Conservation (phyloP, 371 early-diverging fungal species). For the Globomyces sp. region DNA sequence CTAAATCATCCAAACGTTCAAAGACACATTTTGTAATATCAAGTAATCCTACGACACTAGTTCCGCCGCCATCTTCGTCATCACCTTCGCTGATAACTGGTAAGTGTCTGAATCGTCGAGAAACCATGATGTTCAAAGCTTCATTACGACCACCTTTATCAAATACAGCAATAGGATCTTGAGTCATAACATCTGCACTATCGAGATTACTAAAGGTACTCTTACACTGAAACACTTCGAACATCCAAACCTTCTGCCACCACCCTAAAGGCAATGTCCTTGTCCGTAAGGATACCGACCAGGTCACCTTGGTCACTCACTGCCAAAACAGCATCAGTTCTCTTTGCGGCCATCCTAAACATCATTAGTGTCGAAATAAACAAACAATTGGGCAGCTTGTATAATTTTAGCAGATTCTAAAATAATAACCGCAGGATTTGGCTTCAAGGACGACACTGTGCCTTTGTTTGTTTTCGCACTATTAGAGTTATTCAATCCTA, state of each 20-base stretch:
- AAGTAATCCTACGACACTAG: slow-evolving; percentile 80
- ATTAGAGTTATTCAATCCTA: not conserved
- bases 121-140: slow-evolving; percentile 92
- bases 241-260: slow-evolving; percentile 83
- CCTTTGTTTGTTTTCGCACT: slow-evolving; percentile 10
- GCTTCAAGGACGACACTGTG: slow-evolving; percentile 85
- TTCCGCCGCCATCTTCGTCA: slow-evolving; percentile 37
- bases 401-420: slow-evolving; percentile 82
- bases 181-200: slow-evolving; percentile 89
- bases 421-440: slow-evolving; percentile 88
- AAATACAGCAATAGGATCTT: slow-evolving; percentile 66
- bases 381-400: slow-evolving; percentile 81
- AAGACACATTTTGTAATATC: slow-evolving; percentile 96
- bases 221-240: slow-evolving; percentile 49
- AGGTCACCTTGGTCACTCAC: slow-evolving; percentile 87
- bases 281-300: slow-evolving; percentile 93
- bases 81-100: slow-evolving; percentile 92
- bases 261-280: slow-evolving; percentile 80
- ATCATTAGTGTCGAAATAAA: too few relatives aligned
- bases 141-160: slow-evolving; percentile 66
- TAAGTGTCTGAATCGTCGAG: slow-evolving; percentile 90
- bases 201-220: slow-evolving; percentile 19
- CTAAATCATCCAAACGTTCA: slow-evolving; percentile 92
- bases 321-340: slow-evolving; percentile 88
- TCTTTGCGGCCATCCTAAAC: slow-evolving; percentile 87